Evolutionary conservation across 1,284 basidiomycete genomes (phyloP), one percentile per base, ranked within the genome.

Genomic region (Amylostereum areolatum): DNA sequence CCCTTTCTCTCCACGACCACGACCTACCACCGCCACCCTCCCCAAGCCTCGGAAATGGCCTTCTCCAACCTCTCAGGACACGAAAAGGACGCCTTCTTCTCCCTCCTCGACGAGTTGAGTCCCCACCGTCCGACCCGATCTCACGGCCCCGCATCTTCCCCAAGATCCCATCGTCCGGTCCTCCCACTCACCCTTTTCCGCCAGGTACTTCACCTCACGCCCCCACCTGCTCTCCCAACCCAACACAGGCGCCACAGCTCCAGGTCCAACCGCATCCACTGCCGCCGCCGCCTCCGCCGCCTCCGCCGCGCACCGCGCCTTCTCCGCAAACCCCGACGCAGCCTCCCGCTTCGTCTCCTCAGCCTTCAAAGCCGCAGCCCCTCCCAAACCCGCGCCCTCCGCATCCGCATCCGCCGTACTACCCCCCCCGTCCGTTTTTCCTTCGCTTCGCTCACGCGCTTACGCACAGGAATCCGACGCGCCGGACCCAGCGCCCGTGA

Each of bases 41-140:
- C n/a, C n/a, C n/a, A n/a, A n/a, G n/a, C n/a, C n/a, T n/a, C n/a
- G n/a, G n/a, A n/a, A n/a, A 87, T 87, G 85, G 82, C 83, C 34
- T 89, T 89, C 62, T 62, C 85, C 47, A 82, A 78, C 54, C 73
- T 89, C 42, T 70, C 76, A 30, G 51, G 66, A 40, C 66, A 79
- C 55, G 87, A 89, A 63, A 89, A 89, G 64, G 77, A 85, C 54
- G 86, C 86, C 9, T 89, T 89, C 66, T 89, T 89, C 61, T 73
- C 77, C 28, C 75, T 89, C 18, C 69, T 89, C 34, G 86, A 89
- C 62, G 87, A 89, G 87, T 88, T 64, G 57, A 60, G 66, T 64
- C 42, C 40, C 42, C 12, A 4, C n/a, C n/a, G n/a, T n/a, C n/a
- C n/a, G n/a, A n/a, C n/a, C n/a, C n/a, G n/a, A n/a, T n/a, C n/a